These are phyloP conservation scores for Eremomyces bilateralis DNA, from an alignment of 495 filamentous ascomycete genomes.

Conservation along the genomic window DNA sequence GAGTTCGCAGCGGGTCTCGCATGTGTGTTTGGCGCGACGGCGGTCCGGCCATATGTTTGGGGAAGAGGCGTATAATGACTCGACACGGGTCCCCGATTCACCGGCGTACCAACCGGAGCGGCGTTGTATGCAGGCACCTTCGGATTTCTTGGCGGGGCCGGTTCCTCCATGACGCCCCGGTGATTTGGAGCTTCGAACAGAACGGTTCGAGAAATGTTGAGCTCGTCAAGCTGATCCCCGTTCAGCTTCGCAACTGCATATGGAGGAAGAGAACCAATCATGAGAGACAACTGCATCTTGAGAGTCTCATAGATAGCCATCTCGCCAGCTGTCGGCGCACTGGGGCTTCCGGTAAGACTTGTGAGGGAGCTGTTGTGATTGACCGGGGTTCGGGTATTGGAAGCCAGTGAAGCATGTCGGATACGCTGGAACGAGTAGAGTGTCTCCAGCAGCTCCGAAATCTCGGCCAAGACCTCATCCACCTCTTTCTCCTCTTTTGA, in stretches of 20 bases:
- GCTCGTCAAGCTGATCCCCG: constrained; percentile 57
- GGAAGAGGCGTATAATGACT: no score
- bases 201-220: constrained; percentile 69
- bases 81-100: no score
- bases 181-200: constrained; percentile 48
- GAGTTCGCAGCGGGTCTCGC: no score
- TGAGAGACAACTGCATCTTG: constrained; percentile 44
- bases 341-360: constrained; percentile 22
- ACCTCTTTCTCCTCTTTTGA: constrained; percentile 34
- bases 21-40: no score
- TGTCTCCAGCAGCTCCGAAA: constrained; percentile 68
- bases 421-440: constrained; percentile 72
- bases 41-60: no score
- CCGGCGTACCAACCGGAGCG: no score
- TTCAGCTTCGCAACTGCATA: constrained; percentile 72
- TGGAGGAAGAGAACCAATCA: constrained; percentile 59
- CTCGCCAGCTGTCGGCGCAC: constrained; percentile 41
- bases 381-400: constrained; percentile 15
- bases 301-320: constrained; percentile 50
- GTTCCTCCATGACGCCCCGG: constrained; percentile 70
- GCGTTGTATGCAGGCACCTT: no score
- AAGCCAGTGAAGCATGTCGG: constrained; percentile 39
- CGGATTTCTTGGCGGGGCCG: no score
- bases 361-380: constrained; percentile 24
- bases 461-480: constrained; percentile 53